phyloP scores from a whole-genome alignment of 148 eudicot genomes.

The Linanthus parryae region DNA sequence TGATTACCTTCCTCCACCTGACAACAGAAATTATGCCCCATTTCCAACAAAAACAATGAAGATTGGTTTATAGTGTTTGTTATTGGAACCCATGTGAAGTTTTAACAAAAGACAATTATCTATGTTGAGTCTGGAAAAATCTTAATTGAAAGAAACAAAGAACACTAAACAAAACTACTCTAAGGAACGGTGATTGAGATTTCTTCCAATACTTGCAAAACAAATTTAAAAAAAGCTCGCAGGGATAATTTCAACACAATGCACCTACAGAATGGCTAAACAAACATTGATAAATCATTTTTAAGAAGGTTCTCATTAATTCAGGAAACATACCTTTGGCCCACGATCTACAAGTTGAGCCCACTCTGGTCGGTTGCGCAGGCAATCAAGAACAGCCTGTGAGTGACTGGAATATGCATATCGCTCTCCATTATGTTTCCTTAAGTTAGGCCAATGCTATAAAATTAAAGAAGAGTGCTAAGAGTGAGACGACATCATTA shows the following conservation, averaged over 20 bases:
- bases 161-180: too few relatives aligned
- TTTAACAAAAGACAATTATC: too few relatives aligned
- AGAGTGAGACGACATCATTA: conserved; percentile 6
- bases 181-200: background rate
- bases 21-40: too few relatives aligned
- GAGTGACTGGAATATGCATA: conserved; percentile 94
- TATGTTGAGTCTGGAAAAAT: too few relatives aligned
- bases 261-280: background rate
- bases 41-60: too few relatives aligned
- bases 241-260: conserved; percentile 1
- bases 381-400: conserved; percentile 96
- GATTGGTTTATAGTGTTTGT: too few relatives aligned
- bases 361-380: conserved; percentile 96
- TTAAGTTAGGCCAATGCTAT: conserved; percentile 92
- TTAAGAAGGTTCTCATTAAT: background rate
- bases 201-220: background rate
- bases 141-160: too few relatives aligned
- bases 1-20: too few relatives aligned
- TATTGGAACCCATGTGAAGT: too few relatives aligned
- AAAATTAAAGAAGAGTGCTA: conserved; percentile 11
- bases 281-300: background rate
- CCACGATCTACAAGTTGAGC: conserved; percentile 94
- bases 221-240: background rate
- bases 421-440: conserved; percentile 98
- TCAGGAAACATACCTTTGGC: conserved; percentile 65